Percentiles rank a stretch among this genome's conserved stretches.
These are phyloP conservation scores for Phoenix dactylifera DNA, from an alignment of 176 grass and related monocot species.

Conservation along the genomic window DNA sequence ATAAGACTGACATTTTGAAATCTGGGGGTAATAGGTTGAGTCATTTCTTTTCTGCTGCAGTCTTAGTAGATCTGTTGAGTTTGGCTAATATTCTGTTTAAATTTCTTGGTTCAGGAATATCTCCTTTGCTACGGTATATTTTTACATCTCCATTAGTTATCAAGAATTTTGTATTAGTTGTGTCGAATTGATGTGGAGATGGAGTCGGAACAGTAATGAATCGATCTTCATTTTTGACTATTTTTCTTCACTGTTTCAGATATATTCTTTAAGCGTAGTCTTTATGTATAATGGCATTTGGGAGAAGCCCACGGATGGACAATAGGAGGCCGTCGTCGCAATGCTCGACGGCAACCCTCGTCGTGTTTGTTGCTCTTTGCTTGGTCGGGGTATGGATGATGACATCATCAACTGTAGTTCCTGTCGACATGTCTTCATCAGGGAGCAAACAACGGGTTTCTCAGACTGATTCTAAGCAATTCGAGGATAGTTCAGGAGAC, in stretches of 20 bases:
- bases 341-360: slow-evolving; percentile 48
- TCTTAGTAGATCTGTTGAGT: too few species aligned
- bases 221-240: too few species aligned
- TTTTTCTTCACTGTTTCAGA: too few species aligned
- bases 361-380: slow-evolving; percentile 59
- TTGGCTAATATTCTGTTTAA: too few species aligned
- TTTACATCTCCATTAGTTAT: too few species aligned
- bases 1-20: background rate
- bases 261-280: too few species aligned
- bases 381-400: slow-evolving; percentile 77
- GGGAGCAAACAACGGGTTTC: slow-evolving; percentile 16
- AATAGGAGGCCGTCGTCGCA: slow-evolving; percentile 42
- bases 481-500: slow-evolving; percentile 55
- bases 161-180: too few species aligned
- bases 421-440: slow-evolving; percentile 23
- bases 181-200: too few species aligned
- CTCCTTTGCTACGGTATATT: too few species aligned
- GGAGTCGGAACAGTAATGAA: too few species aligned
- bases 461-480: slow-evolving; percentile 1
- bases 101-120: too few species aligned
- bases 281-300: slow-evolving; percentile 46
- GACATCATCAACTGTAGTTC: slow-evolving; percentile 34
- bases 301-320: slow-evolving; percentile 42
- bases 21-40: slow-evolving; percentile 9
- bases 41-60: too few species aligned